phyloP scores from a whole-genome alignment of 768 basidiomycete species.

The Leccinum subgranulosum region DNA sequence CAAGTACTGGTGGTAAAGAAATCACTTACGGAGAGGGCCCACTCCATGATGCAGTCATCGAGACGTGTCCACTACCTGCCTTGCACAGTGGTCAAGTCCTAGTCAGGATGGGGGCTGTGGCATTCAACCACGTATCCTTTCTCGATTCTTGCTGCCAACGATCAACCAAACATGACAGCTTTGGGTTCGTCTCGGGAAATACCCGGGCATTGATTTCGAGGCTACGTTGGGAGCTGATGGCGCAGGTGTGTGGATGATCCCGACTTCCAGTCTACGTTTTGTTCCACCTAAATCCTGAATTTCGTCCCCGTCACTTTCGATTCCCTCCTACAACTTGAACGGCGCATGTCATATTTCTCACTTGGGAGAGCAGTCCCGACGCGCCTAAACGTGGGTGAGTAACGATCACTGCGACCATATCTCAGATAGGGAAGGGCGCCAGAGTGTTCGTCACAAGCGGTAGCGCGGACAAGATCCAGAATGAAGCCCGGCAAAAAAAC shows the following conservation, averaged over 20 bases:
- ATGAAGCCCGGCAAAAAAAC: conserved; percentile 50
- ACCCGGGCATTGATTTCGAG: conserved; percentile 60
- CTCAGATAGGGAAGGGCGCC: conserved; percentile 42
- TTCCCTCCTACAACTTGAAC: conserved; percentile 42
- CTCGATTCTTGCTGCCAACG: not conserved
- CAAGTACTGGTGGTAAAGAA: too few relatives aligned
- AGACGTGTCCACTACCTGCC: conserved; percentile 45
- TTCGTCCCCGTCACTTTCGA: conserved; percentile 60
- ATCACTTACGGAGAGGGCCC: conserved; percentile 31
- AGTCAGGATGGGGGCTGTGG: conserved; percentile 64
- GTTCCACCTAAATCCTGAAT: not conserved
- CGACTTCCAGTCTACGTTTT: not conserved
- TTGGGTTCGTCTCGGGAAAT: conserved; percentile 69
- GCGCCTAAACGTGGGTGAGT: conserved; percentile 64
- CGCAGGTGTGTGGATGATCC: conserved; percentile 47
- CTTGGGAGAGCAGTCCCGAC: conserved; percentile 61
- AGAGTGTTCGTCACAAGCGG: conserved; percentile 83
- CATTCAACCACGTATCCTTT: conserved; percentile 57
- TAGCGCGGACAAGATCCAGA: conserved; percentile 61
- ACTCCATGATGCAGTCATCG: conserved; percentile 52
- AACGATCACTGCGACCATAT: not conserved
- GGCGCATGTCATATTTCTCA: conserved; percentile 76
- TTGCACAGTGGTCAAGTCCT: conserved; percentile 59
- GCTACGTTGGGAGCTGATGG: conserved; percentile 70
- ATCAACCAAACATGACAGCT: conserved; percentile 39